phyloP scores from a whole-genome alignment of 495 filamentous ascomycete species.

The Daldinia decipiens region DNA sequence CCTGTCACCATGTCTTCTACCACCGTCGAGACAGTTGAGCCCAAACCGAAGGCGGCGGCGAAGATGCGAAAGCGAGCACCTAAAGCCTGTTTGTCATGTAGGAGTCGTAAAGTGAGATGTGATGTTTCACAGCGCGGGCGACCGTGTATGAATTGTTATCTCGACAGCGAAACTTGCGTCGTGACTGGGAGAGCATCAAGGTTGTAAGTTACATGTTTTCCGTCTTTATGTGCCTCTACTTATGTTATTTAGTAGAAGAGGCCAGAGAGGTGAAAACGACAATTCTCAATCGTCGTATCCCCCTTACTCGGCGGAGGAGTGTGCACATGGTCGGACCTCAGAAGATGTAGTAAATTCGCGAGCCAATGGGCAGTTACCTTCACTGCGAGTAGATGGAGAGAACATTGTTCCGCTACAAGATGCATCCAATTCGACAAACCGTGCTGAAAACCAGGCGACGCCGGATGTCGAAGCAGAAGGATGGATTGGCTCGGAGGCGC shows the following conservation, averaged over 20 bases:
- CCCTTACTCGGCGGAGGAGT: conserved; percentile 35
- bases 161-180: conserved; percentile 49
- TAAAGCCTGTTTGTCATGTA: conserved; percentile 61
- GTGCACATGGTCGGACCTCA: conserved; percentile 32
- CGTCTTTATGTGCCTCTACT: conserved; percentile 41
- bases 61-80: conserved; percentile 55
- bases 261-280: conserved; percentile 40
- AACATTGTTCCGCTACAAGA: conserved; percentile 23
- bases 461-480: conserved; percentile 17
- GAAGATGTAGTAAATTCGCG: conserved; percentile 45
- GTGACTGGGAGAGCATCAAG: conserved; percentile 55
- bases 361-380: conserved; percentile 30
- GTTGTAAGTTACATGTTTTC: conserved; percentile 47
- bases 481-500: conserved; percentile 16
- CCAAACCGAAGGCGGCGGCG: conserved; percentile 40
- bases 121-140: conserved; percentile 60
- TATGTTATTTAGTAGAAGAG: conserved; percentile 44
- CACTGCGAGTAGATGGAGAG: conserved; percentile 28
- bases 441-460: conserved; percentile 17
- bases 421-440: conserved; percentile 19
- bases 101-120: conserved; percentile 63
- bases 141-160: conserved; percentile 62
- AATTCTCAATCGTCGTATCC: conserved; percentile 39
- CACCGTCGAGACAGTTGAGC: conserved; percentile 29
- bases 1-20: conserved; percentile 33